Conservation (phyloP, 2,329 filamentous ascomycete species). For the Hypocrella siamensis region DNA sequence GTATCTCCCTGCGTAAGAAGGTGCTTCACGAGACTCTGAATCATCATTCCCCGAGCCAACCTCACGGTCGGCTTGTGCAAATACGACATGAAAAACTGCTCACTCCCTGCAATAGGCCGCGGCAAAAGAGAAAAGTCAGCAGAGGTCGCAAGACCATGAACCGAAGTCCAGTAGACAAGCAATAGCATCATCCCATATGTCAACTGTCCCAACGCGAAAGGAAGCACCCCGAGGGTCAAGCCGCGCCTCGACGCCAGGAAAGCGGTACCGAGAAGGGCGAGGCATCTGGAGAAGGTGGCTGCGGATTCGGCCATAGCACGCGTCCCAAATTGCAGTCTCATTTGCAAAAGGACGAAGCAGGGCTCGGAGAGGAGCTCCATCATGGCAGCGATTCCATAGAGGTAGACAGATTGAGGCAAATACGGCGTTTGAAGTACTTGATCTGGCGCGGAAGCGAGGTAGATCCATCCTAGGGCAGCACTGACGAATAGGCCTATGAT, state of each 20-base stretch:
- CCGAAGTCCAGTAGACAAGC: slow-evolving; percentile 50
- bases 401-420: slow-evolving; percentile 34
- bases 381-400: slow-evolving; percentile 42
- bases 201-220: slow-evolving; percentile 79
- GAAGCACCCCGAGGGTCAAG: slow-evolving; percentile 56
- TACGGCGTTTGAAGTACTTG: slow-evolving; percentile 43
- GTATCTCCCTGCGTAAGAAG: slow-evolving; percentile 89
- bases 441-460: slow-evolving; percentile 37
- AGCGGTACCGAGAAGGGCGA: slow-evolving; percentile 56
- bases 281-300: slow-evolving; percentile 64
- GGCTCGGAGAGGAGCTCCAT: slow-evolving; percentile 78
- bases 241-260: slow-evolving; percentile 38
- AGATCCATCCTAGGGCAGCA: slow-evolving; percentile 48
- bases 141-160: slow-evolving; percentile 35
- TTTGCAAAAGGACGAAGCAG: slow-evolving; percentile 75
- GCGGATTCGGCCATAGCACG: slow-evolving; percentile 71
- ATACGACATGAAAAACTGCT: slow-evolving; percentile 35
- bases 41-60: slow-evolving; percentile 66
- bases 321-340: slow-evolving; percentile 62
- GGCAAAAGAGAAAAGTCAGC: slow-evolving; percentile 57
- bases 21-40: slow-evolving; percentile 84
- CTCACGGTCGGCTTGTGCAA: slow-evolving; percentile 58
- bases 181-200: slow-evolving; percentile 57
- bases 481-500: slow-evolving; percentile 51
- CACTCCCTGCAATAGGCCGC: slow-evolving; percentile 15